Evolutionary conservation across 2,329 filamentous ascomycete genomes (phyloP), one percentile per base, ranked within the genome.

Genomic region (Verticillium alfalfae): DNA sequence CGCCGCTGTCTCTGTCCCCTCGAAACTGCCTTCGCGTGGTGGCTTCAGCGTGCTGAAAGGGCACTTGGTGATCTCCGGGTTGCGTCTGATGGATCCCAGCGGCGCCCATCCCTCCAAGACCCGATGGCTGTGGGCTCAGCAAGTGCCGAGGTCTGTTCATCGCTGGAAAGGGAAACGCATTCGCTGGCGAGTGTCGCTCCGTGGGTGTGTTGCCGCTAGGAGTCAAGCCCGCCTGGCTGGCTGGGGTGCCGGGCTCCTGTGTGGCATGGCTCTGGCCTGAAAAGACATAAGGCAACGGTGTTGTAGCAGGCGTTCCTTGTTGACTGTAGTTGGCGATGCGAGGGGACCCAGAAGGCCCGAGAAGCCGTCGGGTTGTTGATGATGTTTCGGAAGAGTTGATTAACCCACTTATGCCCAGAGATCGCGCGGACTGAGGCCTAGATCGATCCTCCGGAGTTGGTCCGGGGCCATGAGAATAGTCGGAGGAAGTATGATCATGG

Each of bases 341-440:
- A 63, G 64, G 57, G 62, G 60, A 60, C 64, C 66, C 36, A 63
- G 60, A 31, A 64, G 60, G n/a, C 62, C 49, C 37, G 61, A 64
- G 18, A 62, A 60, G 34, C 60, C 66, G 34, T 61, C 65, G 38
- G 68, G 67, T 12, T 2, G 54, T n/a, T 13, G 52, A 26, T 5
- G 52, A 10, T 37, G 70, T 64, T 38, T 75, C 74, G 9, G 74
- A 61, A 38, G 76, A 74, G 63, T 78, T 77, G 62, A 78, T 67
- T 9, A 78, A 73, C 34, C 72, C 76, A 59, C 73, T 72, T 57
- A 78, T 76, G 8, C 72, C 76, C 45, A 76, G 65, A 34, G 71
- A 65, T 31, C 65, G 63, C 5, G 60, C 60, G 26, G 59, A 57
- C 13, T 34, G 45, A 22, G 57, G 59, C 10, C 62, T 62, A 22